Percentiles rank a stretch among this genome's conserved stretches.
Evolutionary conservation across 2,329 filamentous ascomycete genomes (phyloP).

Genomic region (Clonostachys sp.): DNA sequence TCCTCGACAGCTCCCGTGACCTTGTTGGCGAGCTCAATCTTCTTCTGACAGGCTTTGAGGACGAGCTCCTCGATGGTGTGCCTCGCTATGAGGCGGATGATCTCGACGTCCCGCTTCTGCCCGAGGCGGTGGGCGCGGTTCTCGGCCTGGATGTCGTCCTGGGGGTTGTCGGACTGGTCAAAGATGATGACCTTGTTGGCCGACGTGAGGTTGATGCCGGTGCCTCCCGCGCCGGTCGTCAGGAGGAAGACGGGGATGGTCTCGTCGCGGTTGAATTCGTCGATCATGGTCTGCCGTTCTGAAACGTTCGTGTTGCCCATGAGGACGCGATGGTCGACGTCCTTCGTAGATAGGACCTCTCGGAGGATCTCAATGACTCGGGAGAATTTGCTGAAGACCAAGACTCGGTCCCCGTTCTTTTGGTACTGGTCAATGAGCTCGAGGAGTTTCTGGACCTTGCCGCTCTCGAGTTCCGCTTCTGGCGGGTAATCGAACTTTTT

Average conservation of each 20-base stretch:
- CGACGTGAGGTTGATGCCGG: slow-evolving; percentile 90
- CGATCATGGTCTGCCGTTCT: slow-evolving; percentile 81
- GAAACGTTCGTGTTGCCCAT: slow-evolving; percentile 80
- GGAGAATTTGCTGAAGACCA: slow-evolving; percentile 93
- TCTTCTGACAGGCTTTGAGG: slow-evolving; percentile 84
- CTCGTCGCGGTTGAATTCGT: slow-evolving; percentile 74
- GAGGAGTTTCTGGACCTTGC: slow-evolving; percentile 80
- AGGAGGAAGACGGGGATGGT: slow-evolving; percentile 87
- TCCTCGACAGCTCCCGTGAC: slow-evolving; percentile 37
- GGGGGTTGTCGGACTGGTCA: slow-evolving; percentile 94
- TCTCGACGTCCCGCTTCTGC: slow-evolving; percentile 85
- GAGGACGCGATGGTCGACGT: slow-evolving; percentile 76
- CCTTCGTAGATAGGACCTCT: slow-evolving; percentile 69
- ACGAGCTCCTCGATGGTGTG: slow-evolving; percentile 92
- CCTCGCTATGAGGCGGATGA: slow-evolving; percentile 76
- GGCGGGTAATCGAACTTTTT: slow-evolving; percentile 47
- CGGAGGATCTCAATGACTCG: slow-evolving; percentile 88
- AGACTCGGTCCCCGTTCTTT: slow-evolving; percentile 75
- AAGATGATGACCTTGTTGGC: slow-evolving; percentile 99
- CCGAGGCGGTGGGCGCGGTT: slow-evolving; percentile 94
- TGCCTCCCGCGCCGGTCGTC: slow-evolving; percentile 91
- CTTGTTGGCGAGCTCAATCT: slow-evolving; percentile 76
- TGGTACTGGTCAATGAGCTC: slow-evolving; percentile 71
- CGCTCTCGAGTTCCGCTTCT: slow-evolving; percentile 56
- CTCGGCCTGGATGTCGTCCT: slow-evolving; percentile 97